These are phyloP conservation scores for Monilinia fructigena DNA, from an alignment of 2,329 filamentous ascomycete species.

Conservation along the genomic window DNA sequence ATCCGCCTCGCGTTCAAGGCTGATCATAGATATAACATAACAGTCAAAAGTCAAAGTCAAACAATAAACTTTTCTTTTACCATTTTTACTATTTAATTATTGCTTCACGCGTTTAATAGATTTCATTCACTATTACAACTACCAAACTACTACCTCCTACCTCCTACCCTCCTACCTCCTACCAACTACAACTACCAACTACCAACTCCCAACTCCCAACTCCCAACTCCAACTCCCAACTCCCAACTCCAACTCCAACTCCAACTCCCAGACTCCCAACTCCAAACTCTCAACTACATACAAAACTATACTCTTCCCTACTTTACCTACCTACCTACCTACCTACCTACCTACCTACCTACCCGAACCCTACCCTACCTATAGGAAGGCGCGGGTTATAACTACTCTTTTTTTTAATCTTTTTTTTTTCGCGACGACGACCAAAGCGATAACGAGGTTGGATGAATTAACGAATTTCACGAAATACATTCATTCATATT, in stretches of 20 bases:
- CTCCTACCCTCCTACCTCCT: no score
- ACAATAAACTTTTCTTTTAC: not conserved
- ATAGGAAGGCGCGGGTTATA: not conserved
- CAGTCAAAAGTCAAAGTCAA: not conserved
- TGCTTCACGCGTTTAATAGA: not conserved
- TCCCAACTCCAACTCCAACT: no score
- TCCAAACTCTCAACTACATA: no score
- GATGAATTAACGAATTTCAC: slow-evolving; percentile 15
- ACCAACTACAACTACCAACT: no score
- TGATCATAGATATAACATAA: not conserved
- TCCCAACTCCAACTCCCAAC: no score
- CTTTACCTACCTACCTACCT: not conserved
- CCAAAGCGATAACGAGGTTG: slow-evolving; percentile 7
- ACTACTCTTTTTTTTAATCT: not conserved
- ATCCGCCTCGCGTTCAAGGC: slow-evolving; percentile 18
- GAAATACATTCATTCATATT: not conserved
- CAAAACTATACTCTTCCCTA: no score
- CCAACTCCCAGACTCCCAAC: no score
- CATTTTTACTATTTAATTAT: not conserved
- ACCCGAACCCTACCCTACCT: not conserved
- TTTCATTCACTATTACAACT: not conserved
- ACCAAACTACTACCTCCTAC: no score
- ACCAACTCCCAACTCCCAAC: no score
- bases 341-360: not conserved
- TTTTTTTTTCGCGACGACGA: not conserved